phyloP scores from a whole-genome alignment of 352 stramenopile species.

The Phytophthora meadii region DNA sequence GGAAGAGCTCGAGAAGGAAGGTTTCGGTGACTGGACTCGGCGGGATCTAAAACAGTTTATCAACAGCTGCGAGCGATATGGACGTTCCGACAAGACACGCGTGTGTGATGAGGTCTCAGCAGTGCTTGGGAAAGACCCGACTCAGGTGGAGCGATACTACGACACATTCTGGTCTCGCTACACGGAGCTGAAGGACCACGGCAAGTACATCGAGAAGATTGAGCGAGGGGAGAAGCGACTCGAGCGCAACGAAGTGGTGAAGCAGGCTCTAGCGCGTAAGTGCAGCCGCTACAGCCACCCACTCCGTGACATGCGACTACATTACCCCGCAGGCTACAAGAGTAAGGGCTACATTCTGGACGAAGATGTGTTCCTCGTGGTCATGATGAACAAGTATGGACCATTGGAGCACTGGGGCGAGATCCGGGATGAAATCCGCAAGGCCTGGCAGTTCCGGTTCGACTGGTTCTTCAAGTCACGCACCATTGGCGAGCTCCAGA shows the following conservation, averaged over 20 bases:
- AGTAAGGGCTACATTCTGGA: slow-evolving; percentile 96
- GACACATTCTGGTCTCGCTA: slow-evolving; percentile 96
- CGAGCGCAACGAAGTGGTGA: slow-evolving; percentile 95
- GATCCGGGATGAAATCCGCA: slow-evolving; percentile 98
- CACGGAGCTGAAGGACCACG: slow-evolving; percentile 92
- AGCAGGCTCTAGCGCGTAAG: slow-evolving; percentile 96
- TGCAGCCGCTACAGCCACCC: slow-evolving; percentile 94
- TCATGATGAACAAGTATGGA: slow-evolving; percentile 99
- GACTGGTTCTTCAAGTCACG: slow-evolving; percentile 99
- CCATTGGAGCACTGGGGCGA: slow-evolving; percentile 96
- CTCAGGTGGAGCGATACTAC: slow-evolving; percentile 96
- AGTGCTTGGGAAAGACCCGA: slow-evolving; percentile 91
- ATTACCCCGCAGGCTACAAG: slow-evolving; percentile 91
- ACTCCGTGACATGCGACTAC: slow-evolving; percentile 88
- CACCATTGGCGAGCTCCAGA: slow-evolving; percentile 97
- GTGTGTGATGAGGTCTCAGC: slow-evolving; percentile 93
- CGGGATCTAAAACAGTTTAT: slow-evolving; percentile 92
- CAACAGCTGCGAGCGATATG: slow-evolving; percentile 94
- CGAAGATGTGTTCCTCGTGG: slow-evolving; percentile 98
- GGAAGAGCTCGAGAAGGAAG: slow-evolving; percentile 83
- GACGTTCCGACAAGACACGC: slow-evolving; percentile 89
- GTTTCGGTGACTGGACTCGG: slow-evolving; percentile 96
- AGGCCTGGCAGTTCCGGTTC: slow-evolving; percentile 99
- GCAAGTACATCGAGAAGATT: slow-evolving; percentile 96
- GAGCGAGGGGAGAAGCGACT: slow-evolving; percentile 97